Evolutionary conservation across 345 rosid species (phyloP), one percentile per base, ranked within the genome.

Genomic region (Salix suchowensis): DNA sequence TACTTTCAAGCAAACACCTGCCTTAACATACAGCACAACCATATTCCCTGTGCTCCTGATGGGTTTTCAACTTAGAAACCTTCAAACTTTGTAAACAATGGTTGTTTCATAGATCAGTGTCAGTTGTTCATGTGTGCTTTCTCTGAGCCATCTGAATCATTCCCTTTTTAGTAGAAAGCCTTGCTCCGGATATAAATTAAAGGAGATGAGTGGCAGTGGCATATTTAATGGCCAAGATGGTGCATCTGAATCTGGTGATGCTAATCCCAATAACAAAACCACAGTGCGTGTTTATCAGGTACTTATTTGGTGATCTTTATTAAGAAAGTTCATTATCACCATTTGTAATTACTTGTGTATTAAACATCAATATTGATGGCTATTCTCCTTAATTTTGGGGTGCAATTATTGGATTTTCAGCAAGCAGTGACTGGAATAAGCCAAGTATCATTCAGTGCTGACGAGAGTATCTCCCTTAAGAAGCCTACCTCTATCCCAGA

Each of bases 181-280:
- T 65, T 94, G 98, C 84, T 96, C 98, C 0, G 97, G 93, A 70
- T 87, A 90, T 72, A 96, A 96, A 84, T 85, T 91, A 88, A 94
- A 96, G 79, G 97, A 96, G 90, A 94, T 96, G 42, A 91, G 93
- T 37, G 99, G 99, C 30, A 92, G 98, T 85, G 97, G 98, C 36
- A 96, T 96, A 73, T 96, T 96, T 86, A 80, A 84, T 36, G 92
- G 81, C 69, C 94, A 86, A 70, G 67, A 80, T 65, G 97, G 86
- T 48, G 76, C 78, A 52, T 60, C 84, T 4, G 94, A 93, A 81
- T 74, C 85, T 14, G 91, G 81, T 54, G 86, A 70, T 74, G 91
- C 78, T 15, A 88, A 88, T 67, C 80, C 91, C 19, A 86, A 83
- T 65, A 87, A 74, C 77, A 88, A 77, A 82, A 91, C 97, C 0